Conservation (phyloP, 2,329 filamentous ascomycete species). For the Fusarium fracticaudum region DNA sequence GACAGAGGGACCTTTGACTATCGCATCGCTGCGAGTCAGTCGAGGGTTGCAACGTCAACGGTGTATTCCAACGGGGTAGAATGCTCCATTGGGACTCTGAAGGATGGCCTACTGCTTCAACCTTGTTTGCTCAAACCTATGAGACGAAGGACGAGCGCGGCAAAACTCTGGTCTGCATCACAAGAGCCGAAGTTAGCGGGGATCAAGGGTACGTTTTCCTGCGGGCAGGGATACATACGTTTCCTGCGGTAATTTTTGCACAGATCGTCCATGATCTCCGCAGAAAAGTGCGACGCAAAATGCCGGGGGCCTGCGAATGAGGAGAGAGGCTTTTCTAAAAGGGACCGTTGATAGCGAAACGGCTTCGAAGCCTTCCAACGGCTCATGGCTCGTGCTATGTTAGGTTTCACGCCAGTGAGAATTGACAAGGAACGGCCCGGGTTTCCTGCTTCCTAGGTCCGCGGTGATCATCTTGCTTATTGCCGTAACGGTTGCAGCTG, state of each 20-base stretch:
- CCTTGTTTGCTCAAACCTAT: background rate
- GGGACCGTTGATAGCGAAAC: background rate
- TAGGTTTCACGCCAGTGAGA: conserved; percentile 8
- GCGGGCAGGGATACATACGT: background rate
- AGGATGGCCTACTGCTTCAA: background rate
- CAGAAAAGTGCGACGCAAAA: conserved; percentile 7
- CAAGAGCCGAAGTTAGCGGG: background rate
- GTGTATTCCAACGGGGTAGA: background rate
- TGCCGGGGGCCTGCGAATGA: conserved; percentile 4
- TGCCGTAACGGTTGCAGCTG: background rate
- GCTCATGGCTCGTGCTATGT: conserved; percentile 1
- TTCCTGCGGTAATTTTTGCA: conserved; percentile 7
- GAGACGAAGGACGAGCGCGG: conserved; percentile 1
- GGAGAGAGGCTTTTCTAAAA: background rate
- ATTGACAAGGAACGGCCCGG: conserved; percentile 26
- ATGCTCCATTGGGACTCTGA: conserved; percentile 6
- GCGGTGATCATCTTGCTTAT: background rate
- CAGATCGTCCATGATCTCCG: conserved; percentile 5
- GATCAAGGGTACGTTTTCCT: background rate
- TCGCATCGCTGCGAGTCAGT: conserved; percentile 17
- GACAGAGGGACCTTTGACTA: background rate
- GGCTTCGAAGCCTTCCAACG: conserved; percentile 1
- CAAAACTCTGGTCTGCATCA: background rate
- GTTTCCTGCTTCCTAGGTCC: background rate
- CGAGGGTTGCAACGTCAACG: conserved; percentile 3